phyloP scores from a whole-genome alignment of 176 grass and related monocot genomes.

The Oryza australiensis region DNA sequence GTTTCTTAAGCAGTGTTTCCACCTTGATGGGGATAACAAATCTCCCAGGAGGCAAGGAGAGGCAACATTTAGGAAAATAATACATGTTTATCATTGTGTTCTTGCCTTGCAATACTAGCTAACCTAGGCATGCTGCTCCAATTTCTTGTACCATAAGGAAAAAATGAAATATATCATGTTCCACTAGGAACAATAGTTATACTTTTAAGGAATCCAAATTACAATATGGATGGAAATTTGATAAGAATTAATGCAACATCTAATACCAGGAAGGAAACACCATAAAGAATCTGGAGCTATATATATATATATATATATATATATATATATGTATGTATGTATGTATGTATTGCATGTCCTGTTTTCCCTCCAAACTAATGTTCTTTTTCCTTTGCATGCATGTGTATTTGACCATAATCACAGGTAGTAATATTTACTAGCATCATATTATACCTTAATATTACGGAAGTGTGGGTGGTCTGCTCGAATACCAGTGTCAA shows the following conservation, averaged over 20 bases:
- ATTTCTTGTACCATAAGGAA: neutral
- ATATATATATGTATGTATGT: too few species aligned
- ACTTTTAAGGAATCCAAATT: constrained; percentile 8
- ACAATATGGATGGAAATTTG: neutral
- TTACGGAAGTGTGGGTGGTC: constrained; percentile 95
- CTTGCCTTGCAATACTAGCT: constrained; percentile 6
- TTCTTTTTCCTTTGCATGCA: neutral
- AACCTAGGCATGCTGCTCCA: constrained; percentile 22
- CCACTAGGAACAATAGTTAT: neutral
- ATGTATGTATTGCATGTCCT: neutral
- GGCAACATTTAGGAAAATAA: constrained; percentile 29
- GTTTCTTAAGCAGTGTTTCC: constrained; percentile 29
- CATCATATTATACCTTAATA: constrained; percentile 66
- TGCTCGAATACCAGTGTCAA: constrained; percentile 95
- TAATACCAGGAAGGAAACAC: neutral
- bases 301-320: too few species aligned
- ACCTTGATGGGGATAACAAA: constrained; percentile 18
- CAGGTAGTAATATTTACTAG: constrained; percentile 13
- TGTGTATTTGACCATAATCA: neutral
- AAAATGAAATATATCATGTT: constrained; percentile 30
- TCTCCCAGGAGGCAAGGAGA: neutral
- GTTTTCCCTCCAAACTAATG: neutral
- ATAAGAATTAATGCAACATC: constrained; percentile 29
- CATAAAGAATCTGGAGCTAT: neutral
- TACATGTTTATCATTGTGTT: neutral